These are phyloP conservation scores for Lipomyces yamadae DNA, from an alignment of 805 yeast species.

Conservation along the genomic window DNA sequence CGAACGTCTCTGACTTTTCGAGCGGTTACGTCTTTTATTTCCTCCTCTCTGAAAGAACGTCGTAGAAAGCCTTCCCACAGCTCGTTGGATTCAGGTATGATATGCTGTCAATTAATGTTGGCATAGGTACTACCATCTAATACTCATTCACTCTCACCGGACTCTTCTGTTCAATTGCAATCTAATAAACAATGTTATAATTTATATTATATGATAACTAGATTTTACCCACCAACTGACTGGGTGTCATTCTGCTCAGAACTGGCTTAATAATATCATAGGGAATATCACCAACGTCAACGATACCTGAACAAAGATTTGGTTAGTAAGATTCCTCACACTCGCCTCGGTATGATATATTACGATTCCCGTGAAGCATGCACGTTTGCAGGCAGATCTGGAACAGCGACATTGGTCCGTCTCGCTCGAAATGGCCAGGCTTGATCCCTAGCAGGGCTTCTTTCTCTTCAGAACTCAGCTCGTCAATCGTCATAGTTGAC, in stretches of 20 bases:
- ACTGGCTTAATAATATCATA: constrained; percentile 48
- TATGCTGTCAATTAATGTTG: constrained; percentile 32
- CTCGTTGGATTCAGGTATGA: constrained; percentile 41
- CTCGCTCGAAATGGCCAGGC: not conserved
- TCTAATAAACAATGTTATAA: constrained; percentile 8
- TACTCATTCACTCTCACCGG: constrained; percentile 28
- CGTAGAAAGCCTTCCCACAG: constrained; percentile 45
- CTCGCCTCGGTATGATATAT: constrained; percentile 15
- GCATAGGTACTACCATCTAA: not conserved
- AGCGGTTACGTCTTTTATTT: constrained; percentile 18
- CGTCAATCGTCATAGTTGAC: constrained; percentile 5
- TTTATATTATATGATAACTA: not conserved
- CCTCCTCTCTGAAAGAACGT: constrained; percentile 46
- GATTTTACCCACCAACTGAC: constrained; percentile 42
- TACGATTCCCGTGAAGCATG: constrained; percentile 38
- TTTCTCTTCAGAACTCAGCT: constrained; percentile 5
- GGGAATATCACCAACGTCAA: constrained; percentile 49
- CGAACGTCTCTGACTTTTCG: constrained; percentile 42
- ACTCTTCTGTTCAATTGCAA: constrained; percentile 25
- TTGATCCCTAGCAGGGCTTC: not conserved
- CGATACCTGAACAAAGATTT: constrained; percentile 38
- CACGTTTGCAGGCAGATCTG: constrained; percentile 39
- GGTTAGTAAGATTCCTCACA: not conserved
- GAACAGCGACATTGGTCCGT: constrained; percentile 22
- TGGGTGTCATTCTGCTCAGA: constrained; percentile 43